Evolutionary conservation across 805 yeast genomes (phyloP), one percentile per base, ranked within the genome.

Genomic region (Saturnispora hagleri): DNA sequence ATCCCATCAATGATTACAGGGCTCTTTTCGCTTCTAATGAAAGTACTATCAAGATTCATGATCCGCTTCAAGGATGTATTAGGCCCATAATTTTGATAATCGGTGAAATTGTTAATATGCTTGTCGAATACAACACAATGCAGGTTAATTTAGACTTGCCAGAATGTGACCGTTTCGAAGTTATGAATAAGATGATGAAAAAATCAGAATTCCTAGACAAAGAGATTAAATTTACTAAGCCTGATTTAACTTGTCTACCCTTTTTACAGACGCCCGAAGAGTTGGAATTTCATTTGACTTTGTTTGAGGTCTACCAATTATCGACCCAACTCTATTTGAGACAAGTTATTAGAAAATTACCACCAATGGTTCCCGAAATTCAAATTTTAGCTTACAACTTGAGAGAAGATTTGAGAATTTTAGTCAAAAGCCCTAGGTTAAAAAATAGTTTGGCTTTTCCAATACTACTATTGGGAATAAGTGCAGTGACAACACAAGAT

Each of bases 21-120:
- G 62, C 59, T 22, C 51, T 69, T 34, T 69, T 55, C 57, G 55
- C 47, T 22, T 56, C 18, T 20, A 55, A 53, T 38, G 48, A 50
- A 38, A 50, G 54, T 28, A 20, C 55, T 5, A 48, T 26, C n/a
- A 58, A 53, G 26, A 51, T 57, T 6, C 60, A 58, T 48, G 75
- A 73, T 53, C 74, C 76, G 3, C 61, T 67, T 28, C 76, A 72
- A 53, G 76, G 76, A 2, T 70, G 73, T 55, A 57, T 69, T 8
- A 65, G 71, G 38, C 73, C 74, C 5, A 54, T 72, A 2, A 64
- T 62, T 47, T 54, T 68, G 26, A 44, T 68, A 1, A 58, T 72
- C 31, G 75, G 74, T 5, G 74, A 70, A 50, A 66, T 70, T 2
- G 65, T 71, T 53, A 69, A 68, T 47, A 52, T 62, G 38, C 34